Base-by-base conservation (phyloP, 2,329 filamentous ascomycete species). In the Aspergillus viridinutans region DNA sequence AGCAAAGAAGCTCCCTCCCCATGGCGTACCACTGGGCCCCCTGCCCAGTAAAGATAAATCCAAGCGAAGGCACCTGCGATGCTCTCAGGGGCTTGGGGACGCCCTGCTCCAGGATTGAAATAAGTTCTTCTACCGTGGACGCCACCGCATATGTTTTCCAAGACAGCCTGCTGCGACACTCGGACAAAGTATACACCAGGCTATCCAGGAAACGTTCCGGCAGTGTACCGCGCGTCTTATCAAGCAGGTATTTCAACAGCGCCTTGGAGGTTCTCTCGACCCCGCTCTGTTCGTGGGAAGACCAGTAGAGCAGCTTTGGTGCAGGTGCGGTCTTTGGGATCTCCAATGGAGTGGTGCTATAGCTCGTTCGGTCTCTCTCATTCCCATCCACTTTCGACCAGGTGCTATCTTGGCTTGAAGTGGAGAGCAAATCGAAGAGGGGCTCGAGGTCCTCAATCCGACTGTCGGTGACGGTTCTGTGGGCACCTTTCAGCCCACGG, bases 1-100 rank as follows among this genome's bases (percentile, higher is more conserved):
- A 28, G 35, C 10, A 12, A 40, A 56, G 23, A 25, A 67, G 49
- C 3, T 53, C 43, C 2, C 29, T 3, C 3, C 63, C 64, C 64
- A 66, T 68, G 17, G 54, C 28, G 3, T 60, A 43, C 64, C 64
- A 68, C 21, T 68, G 66, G 1, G 66, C 64, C 0, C 66, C 66
- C 54, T 60, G 55, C 26, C 58, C 54, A 9, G 63, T 66, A 38
- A 65, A 66, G 1, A 65, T 55, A 47, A 65, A 61, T 9, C 54
- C 59, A 1, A 66, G 23, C 1, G 12, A 48, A 3, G 56, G 52
- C 3, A 49, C 4, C 2, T 43, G 17, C 21, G 17, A 32, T n/a
- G n/a, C 5, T 29, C 21, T 49, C 43, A 28, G 55, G 52, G 3
- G 48, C 50, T 9, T 43, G 6, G 26, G 26, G 6, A 45, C 1